These are phyloP conservation scores for Centrapalus pauciflorus DNA, from an alignment of 129 eudicot species.

Conservation along the genomic window DNA sequence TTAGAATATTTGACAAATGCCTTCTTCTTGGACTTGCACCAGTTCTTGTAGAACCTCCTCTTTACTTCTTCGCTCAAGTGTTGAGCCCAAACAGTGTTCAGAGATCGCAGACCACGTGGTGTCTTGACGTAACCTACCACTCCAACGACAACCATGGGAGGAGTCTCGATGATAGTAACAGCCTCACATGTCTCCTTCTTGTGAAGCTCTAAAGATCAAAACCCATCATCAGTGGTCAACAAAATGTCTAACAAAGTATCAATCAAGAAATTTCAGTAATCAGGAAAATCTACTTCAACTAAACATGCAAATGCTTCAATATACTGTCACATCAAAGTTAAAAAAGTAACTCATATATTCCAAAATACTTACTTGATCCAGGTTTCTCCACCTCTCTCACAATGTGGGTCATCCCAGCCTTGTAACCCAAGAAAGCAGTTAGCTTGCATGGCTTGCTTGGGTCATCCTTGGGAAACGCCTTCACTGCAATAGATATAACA, in stretches of 20 bases:
- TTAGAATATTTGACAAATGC: slow-evolving; percentile 62
- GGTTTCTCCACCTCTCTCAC: slow-evolving; percentile 55
- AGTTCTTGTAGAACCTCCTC: slow-evolving; percentile 73
- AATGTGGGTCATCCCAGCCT: slow-evolving; percentile 53
- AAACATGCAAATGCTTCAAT: too few species aligned
- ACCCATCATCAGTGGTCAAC: too few species aligned
- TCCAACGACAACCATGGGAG: slow-evolving; percentile 79
- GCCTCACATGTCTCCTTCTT: slow-evolving; percentile 83
- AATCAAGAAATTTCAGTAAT: too few species aligned
- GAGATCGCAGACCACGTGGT: slow-evolving; percentile 57
- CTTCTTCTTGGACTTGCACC: slow-evolving; percentile 86
- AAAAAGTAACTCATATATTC: neutral
- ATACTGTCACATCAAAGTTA: too few species aligned
- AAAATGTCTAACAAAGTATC: neutral
- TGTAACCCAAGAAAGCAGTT: slow-evolving; percentile 53
- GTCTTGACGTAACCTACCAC: slow-evolving; percentile 70
- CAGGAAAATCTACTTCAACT: too few species aligned
- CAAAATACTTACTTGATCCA: slow-evolving; percentile 35
- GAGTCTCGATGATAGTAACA: slow-evolving; percentile 67
- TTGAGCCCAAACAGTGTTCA: slow-evolving; percentile 77
- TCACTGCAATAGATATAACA: slow-evolving; percentile 22
- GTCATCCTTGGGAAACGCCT: slow-evolving; percentile 51
- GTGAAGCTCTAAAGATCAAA: slow-evolving; percentile 50
- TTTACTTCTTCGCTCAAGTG: slow-evolving; percentile 63
- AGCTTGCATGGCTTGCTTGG: slow-evolving; percentile 44